Evolutionary conservation across 106 monocot species (phyloP).

Genomic region (Xerophyta viscosa): DNA sequence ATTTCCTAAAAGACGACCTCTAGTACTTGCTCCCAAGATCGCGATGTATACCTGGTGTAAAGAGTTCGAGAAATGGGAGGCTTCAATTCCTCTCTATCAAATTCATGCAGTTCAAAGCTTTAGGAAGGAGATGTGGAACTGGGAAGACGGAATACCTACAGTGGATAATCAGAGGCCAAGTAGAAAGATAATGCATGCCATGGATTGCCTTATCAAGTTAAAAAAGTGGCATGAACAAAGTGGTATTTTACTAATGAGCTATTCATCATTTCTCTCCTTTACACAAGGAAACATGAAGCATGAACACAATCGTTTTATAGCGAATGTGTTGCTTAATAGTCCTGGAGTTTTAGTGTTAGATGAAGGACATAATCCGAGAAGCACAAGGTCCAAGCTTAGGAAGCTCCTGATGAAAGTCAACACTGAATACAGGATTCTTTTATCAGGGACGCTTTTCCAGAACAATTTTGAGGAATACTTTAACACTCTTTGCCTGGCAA

Average conservation of each 20-base stretch:
- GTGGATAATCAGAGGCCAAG: constrained; percentile 17
- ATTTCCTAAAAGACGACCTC: constrained; percentile 44
- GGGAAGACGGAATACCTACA: constrained; percentile 2
- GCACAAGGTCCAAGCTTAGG: constrained; percentile 55
- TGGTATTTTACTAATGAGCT: constrained; percentile 66
- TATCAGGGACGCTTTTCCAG: constrained; percentile 71
- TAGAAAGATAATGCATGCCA: constrained; percentile 24
- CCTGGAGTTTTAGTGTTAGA: constrained; percentile 68
- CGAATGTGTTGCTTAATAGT: constrained; percentile 33
- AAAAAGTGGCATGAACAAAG: constrained; percentile 54
- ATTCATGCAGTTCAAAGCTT: constrained; percentile 30
- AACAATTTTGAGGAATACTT: constrained; percentile 87
- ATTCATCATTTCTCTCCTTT: constrained; percentile 40
- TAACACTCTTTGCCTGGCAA: constrained; percentile 61
- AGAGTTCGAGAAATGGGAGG: constrained; percentile 67
- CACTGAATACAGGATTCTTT: constrained; percentile 54
- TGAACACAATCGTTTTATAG: constrained; percentile 33
- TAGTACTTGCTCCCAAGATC: constrained; percentile 63
- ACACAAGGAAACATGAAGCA: constrained; percentile 26
- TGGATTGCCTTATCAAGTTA: constrained; percentile 52
- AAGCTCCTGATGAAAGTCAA: constrained; percentile 56
- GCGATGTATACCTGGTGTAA: constrained; percentile 54
- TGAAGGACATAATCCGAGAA: constrained; percentile 84
- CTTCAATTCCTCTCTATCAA: constrained; percentile 43
- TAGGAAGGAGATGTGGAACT: constrained; percentile 12